Evolutionary conservation across 768 basidiomycete species (phyloP).

Genomic region (Amanita muscaria): DNA sequence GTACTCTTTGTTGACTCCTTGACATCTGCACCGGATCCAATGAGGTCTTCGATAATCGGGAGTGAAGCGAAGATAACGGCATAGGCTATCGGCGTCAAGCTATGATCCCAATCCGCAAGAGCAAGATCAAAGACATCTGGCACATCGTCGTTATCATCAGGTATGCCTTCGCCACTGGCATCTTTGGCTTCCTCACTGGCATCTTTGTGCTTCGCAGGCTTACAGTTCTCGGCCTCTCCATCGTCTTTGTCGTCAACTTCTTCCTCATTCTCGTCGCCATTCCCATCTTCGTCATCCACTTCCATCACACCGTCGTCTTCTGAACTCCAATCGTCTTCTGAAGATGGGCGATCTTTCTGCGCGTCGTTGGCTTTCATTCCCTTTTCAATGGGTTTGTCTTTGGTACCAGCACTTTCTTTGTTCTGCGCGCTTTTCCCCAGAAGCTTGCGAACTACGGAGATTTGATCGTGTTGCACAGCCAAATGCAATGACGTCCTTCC

Average conservation of each 20-base stretch:
- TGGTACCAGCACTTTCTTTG: constrained; percentile 19
- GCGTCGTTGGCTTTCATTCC: constrained; percentile 13
- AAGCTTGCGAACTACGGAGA: constrained; percentile 37
- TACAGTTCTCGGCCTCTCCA: constrained; percentile 16
- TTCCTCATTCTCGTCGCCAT: constrained; percentile 17
- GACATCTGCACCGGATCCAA: constrained; percentile 39
- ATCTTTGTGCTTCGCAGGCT: constrained; percentile 9
- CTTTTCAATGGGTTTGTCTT: constrained; percentile 5
- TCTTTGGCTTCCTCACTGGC: constrained; percentile 13
- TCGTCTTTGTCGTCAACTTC: constrained; percentile 20
- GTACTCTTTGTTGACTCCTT: constrained; percentile 25
- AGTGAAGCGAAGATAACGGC: constrained; percentile 41
- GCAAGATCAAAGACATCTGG: constrained; percentile 52
- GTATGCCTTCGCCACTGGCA: constrained; percentile 25
- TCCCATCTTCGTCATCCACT: constrained; percentile 23
- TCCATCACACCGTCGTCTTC: constrained; percentile 31
- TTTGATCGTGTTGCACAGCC: constrained; percentile 39
- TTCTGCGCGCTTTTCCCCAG: constrained; percentile 40
- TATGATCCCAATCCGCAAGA: constrained; percentile 49
- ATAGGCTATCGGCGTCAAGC: constrained; percentile 42
- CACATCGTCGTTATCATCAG: constrained; percentile 38
- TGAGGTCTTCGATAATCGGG: constrained; percentile 34
- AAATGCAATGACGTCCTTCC: constrained; percentile 49
- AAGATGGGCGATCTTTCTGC: constrained; percentile 25
- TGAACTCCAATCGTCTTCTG: constrained; percentile 45